A percentile compares a stretch with the other conserved stretches of the same genome.
Conservation (phyloP, 495 filamentous ascomycete genomes). For the Penicillium salamii region DNA sequence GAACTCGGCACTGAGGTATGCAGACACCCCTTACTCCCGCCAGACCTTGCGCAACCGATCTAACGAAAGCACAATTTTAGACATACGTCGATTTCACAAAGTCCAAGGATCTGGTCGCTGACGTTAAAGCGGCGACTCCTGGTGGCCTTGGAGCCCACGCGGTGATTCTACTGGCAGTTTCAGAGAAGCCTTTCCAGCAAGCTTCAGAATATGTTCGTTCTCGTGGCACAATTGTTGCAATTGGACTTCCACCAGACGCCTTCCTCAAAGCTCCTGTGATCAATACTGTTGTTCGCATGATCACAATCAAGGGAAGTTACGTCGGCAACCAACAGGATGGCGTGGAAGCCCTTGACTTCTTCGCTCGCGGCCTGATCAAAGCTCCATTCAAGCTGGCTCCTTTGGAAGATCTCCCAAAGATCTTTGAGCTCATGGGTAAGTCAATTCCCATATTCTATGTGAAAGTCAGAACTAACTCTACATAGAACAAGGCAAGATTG, state of each 20-base stretch:
- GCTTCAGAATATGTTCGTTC: conserved; percentile 80
- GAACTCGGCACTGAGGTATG: conserved; percentile 60
- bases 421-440: conserved; percentile 66
- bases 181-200: conserved; percentile 90
- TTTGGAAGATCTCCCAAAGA: conserved; percentile 68
- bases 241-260: conserved; percentile 77
- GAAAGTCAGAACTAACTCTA: conserved; percentile 1
- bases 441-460: neutral
- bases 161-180: conserved; percentile 77
- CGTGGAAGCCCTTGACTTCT: conserved; percentile 85
- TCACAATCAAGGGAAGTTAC: conserved; percentile 86
- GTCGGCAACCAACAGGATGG: conserved; percentile 86
- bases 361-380: conserved; percentile 72
- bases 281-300: conserved; percentile 79
- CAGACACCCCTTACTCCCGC: too few relatives aligned
- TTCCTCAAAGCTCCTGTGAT: conserved; percentile 79
- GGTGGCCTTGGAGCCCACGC: conserved; percentile 84
- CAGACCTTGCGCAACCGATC: too few relatives aligned
- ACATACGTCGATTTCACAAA: conserved; percentile 74
- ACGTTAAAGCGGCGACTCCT: conserved; percentile 71
- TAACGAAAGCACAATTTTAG: too few relatives aligned
- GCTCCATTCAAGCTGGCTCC: conserved; percentile 80
- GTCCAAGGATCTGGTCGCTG: conserved; percentile 68
- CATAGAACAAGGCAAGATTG: conserved; percentile 64
- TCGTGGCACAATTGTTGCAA: conserved; percentile 75